These are phyloP conservation scores for Urostyla sp. DNA, from an alignment of 73 alveolate species.

Conservation along the genomic window DNA sequence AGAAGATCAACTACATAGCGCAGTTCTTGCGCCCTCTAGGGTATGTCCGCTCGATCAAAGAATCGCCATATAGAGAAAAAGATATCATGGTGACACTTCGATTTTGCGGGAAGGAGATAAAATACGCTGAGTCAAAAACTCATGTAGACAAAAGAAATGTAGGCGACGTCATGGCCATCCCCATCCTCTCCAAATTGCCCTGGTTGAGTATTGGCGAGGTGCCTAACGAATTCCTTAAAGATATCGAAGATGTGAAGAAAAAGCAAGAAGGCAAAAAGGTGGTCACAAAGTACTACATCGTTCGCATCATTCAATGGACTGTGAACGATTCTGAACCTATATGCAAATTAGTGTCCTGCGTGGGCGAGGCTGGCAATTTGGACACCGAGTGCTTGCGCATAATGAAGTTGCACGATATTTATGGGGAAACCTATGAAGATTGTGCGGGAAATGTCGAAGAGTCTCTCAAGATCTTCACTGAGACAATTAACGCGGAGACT, in stretches of 20 bases:
- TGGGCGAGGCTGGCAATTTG: slow-evolving; percentile 74
- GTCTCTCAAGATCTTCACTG: slow-evolving; percentile 28
- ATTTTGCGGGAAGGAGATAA: neutral
- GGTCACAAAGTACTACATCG: slow-evolving; percentile 36
- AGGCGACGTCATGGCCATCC: slow-evolving; percentile 34
- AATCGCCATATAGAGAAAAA: slow-evolving; percentile 38
- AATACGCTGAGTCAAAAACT: neutral
- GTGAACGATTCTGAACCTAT: slow-evolving; percentile 25
- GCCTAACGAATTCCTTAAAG: slow-evolving; percentile 52
- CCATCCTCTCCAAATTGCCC: slow-evolving; percentile 47
- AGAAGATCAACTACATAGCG: slow-evolving; percentile 49
- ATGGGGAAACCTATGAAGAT: slow-evolving; percentile 47
- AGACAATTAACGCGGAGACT: slow-evolving; percentile 42
- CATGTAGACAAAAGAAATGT: neutral
- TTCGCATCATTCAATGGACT: slow-evolving; percentile 19
- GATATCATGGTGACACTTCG: slow-evolving; percentile 35
- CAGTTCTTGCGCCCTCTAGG: slow-evolving; percentile 52
- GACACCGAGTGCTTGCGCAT: slow-evolving; percentile 65
- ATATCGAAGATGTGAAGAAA: neutral
- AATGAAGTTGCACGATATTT: slow-evolving; percentile 52
- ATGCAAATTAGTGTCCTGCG: slow-evolving; percentile 5
- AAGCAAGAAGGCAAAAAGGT: slow-evolving; percentile 32
- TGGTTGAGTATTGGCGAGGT: slow-evolving; percentile 28
- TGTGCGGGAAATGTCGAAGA: slow-evolving; percentile 43
- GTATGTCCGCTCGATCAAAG: slow-evolving; percentile 16